These are phyloP conservation scores for Coemansia sp. DNA, from an alignment of 192 early-diverging fungal species.

Conservation along the genomic window DNA sequence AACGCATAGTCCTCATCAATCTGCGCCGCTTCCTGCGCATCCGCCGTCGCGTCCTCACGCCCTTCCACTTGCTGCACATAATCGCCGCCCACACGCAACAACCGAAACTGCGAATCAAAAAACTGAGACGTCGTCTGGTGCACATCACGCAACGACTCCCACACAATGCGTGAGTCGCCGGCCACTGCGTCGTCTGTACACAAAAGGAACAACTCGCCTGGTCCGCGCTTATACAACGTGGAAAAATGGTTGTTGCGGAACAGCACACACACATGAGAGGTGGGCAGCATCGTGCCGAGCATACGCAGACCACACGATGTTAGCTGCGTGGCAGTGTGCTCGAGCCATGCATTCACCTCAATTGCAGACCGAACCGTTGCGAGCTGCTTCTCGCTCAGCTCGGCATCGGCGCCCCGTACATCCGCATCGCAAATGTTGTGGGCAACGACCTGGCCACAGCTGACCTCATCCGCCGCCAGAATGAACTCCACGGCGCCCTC, in stretches of 20 bases:
- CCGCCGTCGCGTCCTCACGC: background rate
- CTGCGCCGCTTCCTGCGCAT: constrained; percentile 15
- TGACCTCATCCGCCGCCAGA: constrained; percentile 59
- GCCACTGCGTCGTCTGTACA: constrained; percentile 73
- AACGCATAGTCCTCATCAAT: constrained; percentile 54
- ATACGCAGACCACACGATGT: constrained; percentile 74
- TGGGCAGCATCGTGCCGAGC: constrained; percentile 64
- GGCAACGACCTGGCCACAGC: constrained; percentile 11
- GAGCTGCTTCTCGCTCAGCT: constrained; percentile 3
- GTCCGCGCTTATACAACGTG: constrained; percentile 63
- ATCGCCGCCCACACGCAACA: constrained; percentile 9
- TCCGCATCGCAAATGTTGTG: background rate
- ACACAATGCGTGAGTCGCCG: constrained; percentile 63
- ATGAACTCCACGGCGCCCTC: constrained; percentile 80
- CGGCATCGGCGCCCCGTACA: background rate
- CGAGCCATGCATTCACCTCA: constrained; percentile 69
- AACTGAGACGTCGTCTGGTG: constrained; percentile 64
- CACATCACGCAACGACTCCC: constrained; percentile 71
- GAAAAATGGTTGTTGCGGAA: constrained; percentile 97
- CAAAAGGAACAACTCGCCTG: constrained; percentile 58
- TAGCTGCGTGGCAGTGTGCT: constrained; percentile 76
- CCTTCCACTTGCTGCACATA: constrained; percentile 18
- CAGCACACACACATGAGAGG: constrained; percentile 65
- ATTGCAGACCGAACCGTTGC: constrained; percentile 19
- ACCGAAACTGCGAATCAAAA: constrained; percentile 58